Conservation (phyloP, 352 stramenopile species). For the Pythium brachiatum region DNA sequence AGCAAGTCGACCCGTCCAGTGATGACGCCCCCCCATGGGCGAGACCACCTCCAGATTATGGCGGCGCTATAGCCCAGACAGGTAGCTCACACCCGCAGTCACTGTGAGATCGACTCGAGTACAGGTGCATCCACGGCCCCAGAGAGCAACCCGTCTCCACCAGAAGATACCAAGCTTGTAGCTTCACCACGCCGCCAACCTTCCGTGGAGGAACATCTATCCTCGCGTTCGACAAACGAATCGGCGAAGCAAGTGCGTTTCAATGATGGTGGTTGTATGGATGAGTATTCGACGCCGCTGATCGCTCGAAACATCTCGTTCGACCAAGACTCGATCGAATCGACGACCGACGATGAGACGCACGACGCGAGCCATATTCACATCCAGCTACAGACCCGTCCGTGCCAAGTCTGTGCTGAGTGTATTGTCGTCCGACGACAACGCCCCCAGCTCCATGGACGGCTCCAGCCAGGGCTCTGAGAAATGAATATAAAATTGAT, state of each 20-base stretch:
- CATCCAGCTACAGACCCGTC: neutral
- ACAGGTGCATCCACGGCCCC: conserved; percentile 6
- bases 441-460: conserved; percentile 45
- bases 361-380: neutral
- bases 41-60: conserved; percentile 4
- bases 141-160: conserved; percentile 10
- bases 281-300: conserved; percentile 54
- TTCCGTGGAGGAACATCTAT: neutral
- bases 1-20: neutral
- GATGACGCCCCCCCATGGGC: conserved; percentile 1
- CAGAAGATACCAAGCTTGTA: neutral
- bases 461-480: too few relatives aligned
- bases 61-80: conserved; percentile 8
- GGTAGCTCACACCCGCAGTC: neutral
- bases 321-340: conserved; percentile 35
- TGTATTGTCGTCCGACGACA: conserved; percentile 19
- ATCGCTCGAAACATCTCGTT: conserved; percentile 65
- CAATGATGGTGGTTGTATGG: conserved; percentile 11
- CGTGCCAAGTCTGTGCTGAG: neutral
- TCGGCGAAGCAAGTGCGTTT: conserved; percentile 60
- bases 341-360: conserved; percentile 33
- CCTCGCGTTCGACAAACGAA: conserved; percentile 1
- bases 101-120: neutral
- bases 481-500: too few relatives aligned
- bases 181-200: neutral